Percentiles rank a stretch among this genome's conserved stretches.
phyloP scores from a whole-genome alignment of 192 early-diverging fungal genomes.

The Linnemannia zychae region DNA sequence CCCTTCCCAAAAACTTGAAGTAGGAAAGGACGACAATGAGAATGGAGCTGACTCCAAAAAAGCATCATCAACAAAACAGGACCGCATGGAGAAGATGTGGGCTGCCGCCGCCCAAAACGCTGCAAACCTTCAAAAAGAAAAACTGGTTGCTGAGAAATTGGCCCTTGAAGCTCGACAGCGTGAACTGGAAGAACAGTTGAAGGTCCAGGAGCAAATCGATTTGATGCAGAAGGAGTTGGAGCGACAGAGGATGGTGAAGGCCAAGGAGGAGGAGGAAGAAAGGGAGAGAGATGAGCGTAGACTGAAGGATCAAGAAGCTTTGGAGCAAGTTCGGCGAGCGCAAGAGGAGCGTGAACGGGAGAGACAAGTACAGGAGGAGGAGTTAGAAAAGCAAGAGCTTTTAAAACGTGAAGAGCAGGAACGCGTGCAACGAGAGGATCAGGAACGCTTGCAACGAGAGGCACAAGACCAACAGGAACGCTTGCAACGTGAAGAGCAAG shows the following conservation, averaged over 20 bases:
- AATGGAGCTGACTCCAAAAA: neutral
- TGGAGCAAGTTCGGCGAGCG: neutral
- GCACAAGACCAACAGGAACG: neutral
- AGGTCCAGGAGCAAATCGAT: neutral
- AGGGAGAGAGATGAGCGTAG: neutral
- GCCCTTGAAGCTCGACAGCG: conserved; percentile 16
- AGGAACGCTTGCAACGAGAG: neutral
- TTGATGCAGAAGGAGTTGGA: neutral
- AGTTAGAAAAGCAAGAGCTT: neutral
- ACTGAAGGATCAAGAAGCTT: neutral
- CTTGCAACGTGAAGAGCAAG: neutral
- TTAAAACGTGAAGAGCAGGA: neutral
- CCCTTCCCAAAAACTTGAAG: neutral
- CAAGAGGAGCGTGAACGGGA: conserved; percentile 1
- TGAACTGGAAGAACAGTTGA: conserved; percentile 12
- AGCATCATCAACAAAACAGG: neutral
- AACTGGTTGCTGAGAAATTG: conserved; percentile 6
- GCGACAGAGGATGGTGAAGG: neutral
- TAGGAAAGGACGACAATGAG: neutral
- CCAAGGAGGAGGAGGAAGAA: neutral
- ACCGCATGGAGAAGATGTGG: neutral
- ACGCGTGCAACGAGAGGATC: neutral
- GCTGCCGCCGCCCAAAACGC: neutral
- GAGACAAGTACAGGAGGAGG: neutral
- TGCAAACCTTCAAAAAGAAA: neutral